Conservation (phyloP, 1,284 basidiomycete species). For the Irpex sp. region DNA sequence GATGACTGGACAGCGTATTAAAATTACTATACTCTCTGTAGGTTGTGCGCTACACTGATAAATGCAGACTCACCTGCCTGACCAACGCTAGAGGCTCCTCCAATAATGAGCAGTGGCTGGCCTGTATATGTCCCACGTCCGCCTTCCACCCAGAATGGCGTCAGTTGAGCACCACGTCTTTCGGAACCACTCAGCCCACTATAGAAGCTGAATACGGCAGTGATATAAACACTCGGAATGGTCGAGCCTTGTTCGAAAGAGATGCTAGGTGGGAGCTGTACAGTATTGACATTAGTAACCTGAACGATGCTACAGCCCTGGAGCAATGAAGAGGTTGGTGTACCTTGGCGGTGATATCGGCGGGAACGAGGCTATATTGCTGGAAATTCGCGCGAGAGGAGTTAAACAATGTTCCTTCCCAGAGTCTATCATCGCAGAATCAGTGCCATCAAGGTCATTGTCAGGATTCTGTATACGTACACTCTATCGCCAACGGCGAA, state of each 20-base stretch:
- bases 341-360: conserved; percentile 26
- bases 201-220: conserved; percentile 25
- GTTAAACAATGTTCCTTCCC: conserved; percentile 8
- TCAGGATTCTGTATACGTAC: no score
- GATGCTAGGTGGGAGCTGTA: conserved; percentile 25
- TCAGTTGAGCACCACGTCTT: conserved; percentile 20
- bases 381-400: conserved; percentile 26
- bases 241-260: conserved; percentile 29
- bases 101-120: conserved; percentile 41
- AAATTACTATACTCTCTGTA: not conserved
- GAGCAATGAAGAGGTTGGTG: no score
- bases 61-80: conserved; percentile 33
- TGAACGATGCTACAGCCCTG: no score
- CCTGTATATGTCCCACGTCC: conserved; percentile 35
- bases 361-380: conserved; percentile 26
- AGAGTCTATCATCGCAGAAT: conserved; percentile 15
- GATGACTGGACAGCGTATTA: conserved; percentile 50
- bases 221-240: conserved; percentile 25
- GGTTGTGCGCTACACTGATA: not conserved
- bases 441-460: not conserved
- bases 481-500: conserved; percentile 68
- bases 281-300: no score
- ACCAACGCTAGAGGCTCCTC: conserved; percentile 45
- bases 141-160: conserved; percentile 24
- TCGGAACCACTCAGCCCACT: not conserved